Percentiles rank a stretch among this genome's conserved stretches.
phyloP scores from a whole-genome alignment of 2,329 filamentous ascomycete genomes.

The Aspergillus tubingensis region DNA sequence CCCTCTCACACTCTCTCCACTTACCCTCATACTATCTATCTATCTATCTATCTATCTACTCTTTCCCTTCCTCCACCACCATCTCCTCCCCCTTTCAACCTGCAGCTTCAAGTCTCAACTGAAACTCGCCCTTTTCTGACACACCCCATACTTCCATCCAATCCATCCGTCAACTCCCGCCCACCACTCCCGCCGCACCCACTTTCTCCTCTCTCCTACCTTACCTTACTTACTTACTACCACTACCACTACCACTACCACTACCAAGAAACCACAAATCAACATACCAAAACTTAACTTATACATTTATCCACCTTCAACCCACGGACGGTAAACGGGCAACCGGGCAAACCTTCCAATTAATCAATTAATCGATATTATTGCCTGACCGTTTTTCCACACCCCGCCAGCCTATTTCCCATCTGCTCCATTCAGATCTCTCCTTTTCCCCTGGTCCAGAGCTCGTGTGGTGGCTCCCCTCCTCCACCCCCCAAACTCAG shows the following conservation, averaged over 20 bases:
- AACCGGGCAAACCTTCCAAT: too few relatives aligned
- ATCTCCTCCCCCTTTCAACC: not conserved
- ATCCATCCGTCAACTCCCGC: not conserved
- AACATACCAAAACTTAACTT: not conserved
- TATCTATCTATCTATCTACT: too few relatives aligned
- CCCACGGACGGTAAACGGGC: too few relatives aligned
- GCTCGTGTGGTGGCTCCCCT: constrained; percentile 8
- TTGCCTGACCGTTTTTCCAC: not conserved
- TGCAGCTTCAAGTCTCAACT: not conserved
- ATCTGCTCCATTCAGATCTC: constrained; percentile 1
- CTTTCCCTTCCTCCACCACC: too few relatives aligned
- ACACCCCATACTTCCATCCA: not conserved
- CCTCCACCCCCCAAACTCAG: constrained; percentile 8
- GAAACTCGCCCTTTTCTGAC: not conserved
- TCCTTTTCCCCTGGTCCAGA: not conserved
- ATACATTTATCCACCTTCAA: too few relatives aligned
- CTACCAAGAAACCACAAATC: not conserved
- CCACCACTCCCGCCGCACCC: not conserved
- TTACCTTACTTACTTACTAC: too few relatives aligned
- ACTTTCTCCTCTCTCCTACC: not conserved
- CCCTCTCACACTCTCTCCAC: too few relatives aligned
- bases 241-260: not conserved
- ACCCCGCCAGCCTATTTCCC: constrained; percentile 4
- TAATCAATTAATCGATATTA: not conserved
- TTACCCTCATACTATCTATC: too few relatives aligned